Base-by-base conservation (phyloP, 2,329 filamentous ascomycete species). In the Talaromyces sp. region DNA sequence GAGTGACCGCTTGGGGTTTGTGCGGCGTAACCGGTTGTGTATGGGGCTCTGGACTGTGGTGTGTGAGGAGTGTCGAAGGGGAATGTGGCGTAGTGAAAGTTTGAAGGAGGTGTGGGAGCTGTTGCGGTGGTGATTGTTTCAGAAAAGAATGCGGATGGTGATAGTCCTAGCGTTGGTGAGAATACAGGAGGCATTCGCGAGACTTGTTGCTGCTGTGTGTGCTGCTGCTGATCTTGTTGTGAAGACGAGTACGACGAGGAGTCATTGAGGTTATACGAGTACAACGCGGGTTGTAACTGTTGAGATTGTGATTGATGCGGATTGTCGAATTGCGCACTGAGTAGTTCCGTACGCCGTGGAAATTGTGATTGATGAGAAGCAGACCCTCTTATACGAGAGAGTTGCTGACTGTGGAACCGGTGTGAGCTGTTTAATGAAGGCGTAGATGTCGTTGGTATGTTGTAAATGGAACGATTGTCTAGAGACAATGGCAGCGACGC, bases 1-100 rank as follows among this genome's bases (percentile, higher is more conserved):
- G 60, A 78, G 75, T 70, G 75, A 54, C 64, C 78, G 69, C 68
- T 79, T 64, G 71, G 70, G 0, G 71, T 73, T 1, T 69, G 56
- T 1, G 67, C 70, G 0, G 63, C 60, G 3, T 63, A 60, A 13
- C 57, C 9, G 56, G 59, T 15, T 57, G 55, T 40, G 53, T 13
- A 55, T 10, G 36, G 45, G 15, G 35, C 13, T 37, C 28, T 35
- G 7, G 21, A 8, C 63, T 60, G 40, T 36, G 48, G 31, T 55
- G 57, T 51, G 36, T 60, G 60, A 5, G 61, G 53, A 4, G 67
- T 57, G 56, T 74, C 72, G 60, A 74, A 74, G 33, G 72, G 71
- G 58, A 73, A 75, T 5, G 69, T 73, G 3, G 72, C 72, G 57
- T 73, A 74, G 55, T 73, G 71, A 3, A 68, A 67, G 19, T 71